These are phyloP conservation scores for Eucalyptus brandiana DNA, from an alignment of 345 rosid species.

Conservation along the genomic window DNA sequence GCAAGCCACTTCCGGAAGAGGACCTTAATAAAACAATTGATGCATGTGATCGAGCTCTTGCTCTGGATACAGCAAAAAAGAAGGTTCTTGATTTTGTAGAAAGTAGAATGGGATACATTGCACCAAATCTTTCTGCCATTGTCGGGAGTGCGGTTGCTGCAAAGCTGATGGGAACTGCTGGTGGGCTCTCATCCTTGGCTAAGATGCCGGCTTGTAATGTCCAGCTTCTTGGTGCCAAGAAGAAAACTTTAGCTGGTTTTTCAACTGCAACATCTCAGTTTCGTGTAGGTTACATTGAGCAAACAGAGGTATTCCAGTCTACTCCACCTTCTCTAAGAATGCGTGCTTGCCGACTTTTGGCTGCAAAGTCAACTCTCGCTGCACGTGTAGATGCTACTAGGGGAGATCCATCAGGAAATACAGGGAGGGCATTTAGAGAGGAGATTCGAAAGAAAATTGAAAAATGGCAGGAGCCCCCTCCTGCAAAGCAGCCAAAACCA, in stretches of 20 bases:
- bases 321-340: conserved; percentile 68
- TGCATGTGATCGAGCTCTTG: conserved; percentile 87
- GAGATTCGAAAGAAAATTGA: conserved; percentile 81
- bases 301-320: conserved; percentile 74
- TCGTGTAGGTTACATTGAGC: conserved; percentile 82
- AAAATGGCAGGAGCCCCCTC: conserved; percentile 99
- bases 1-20: conserved; percentile 81
- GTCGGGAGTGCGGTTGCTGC: conserved; percentile 98
- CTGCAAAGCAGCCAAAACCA: conserved; percentile 93
- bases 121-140: conserved; percentile 86
- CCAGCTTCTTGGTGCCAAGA: conserved; percentile 91
- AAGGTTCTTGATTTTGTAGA: conserved; percentile 95
- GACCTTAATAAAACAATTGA: conserved; percentile 67
- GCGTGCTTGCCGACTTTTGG: conserved; percentile 81
- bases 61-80: conserved; percentile 68
- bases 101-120: conserved; percentile 91
- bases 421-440: conserved; percentile 62
- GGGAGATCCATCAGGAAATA: conserved; percentile 70
- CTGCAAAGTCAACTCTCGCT: conserved; percentile 76
- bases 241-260: conserved; percentile 90
- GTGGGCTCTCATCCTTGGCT: conserved; percentile 86
- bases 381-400: conserved; percentile 82
- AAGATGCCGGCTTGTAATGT: conserved; percentile 98
- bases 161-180: conserved; percentile 96
- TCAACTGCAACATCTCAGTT: conserved; percentile 80